Conservation (phyloP, 495 filamentous ascomycete genomes). For the Aspergillus asperescens region DNA sequence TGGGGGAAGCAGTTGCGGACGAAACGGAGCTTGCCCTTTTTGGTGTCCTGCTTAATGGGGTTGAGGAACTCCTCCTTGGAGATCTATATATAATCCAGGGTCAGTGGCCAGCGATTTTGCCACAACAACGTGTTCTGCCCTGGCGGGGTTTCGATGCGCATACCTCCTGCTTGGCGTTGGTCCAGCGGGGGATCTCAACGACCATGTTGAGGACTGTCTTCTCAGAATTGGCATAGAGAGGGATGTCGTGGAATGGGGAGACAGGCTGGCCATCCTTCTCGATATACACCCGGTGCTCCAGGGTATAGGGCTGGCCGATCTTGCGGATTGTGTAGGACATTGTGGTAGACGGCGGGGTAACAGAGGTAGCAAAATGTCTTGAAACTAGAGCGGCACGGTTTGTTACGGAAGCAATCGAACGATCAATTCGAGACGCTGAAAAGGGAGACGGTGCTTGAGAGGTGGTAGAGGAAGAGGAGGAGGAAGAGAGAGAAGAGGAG, state of each 20-base stretch:
- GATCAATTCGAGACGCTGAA: slow-evolving; percentile 16
- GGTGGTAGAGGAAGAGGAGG: slow-evolving; percentile 19
- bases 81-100: slow-evolving; percentile 53
- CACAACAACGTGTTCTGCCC: background rate
- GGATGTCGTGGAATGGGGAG: slow-evolving; percentile 97
- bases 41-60: slow-evolving; percentile 78
- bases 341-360: slow-evolving; percentile 23
- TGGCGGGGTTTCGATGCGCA: slow-evolving; percentile 12
- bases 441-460: slow-evolving; percentile 4
- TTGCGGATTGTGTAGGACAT: slow-evolving; percentile 69
- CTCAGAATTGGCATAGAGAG: slow-evolving; percentile 91
- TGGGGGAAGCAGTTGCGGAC: slow-evolving; percentile 99
- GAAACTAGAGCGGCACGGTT: slow-evolving; percentile 24
- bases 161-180: slow-evolving; percentile 98
- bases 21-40: slow-evolving; percentile 67
- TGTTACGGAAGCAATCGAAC: slow-evolving; percentile 21
- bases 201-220: slow-evolving; percentile 97
- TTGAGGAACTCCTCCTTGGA: slow-evolving; percentile 92
- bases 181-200: slow-evolving; percentile 98
- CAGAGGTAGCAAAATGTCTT: slow-evolving; percentile 25
- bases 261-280: slow-evolving; percentile 93
- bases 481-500: slow-evolving; percentile 26
- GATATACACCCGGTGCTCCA: slow-evolving; percentile 95
- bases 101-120: slow-evolving; percentile 10
- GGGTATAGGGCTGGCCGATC: slow-evolving; percentile 81